A percentile compares a stretch with the other conserved stretches of the same genome.
phyloP scores from a whole-genome alignment of 1,139 yeast genomes.

The Meyerozyma elateridarum region DNA sequence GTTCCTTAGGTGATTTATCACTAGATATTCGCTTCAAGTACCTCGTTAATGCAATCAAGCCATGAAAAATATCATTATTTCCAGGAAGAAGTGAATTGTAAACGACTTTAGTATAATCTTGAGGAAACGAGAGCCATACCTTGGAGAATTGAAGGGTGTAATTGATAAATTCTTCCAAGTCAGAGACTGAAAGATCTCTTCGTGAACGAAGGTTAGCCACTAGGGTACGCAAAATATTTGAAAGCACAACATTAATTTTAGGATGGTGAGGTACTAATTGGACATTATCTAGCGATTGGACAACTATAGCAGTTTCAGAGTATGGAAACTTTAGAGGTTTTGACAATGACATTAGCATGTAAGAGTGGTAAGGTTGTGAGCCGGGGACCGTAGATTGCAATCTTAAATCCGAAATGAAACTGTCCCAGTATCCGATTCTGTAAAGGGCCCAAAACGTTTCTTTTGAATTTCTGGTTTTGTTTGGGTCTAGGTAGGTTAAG shows the following conservation, averaged over 20 bases:
- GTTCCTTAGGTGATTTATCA: constrained; percentile 4
- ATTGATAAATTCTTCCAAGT: constrained; percentile 10
- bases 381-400: constrained; percentile 10
- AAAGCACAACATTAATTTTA: constrained; percentile 10
- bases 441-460: constrained; percentile 27
- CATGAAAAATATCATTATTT: constrained; percentile 28
- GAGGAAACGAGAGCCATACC: constrained; percentile 26
- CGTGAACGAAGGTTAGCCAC: constrained; percentile 22
- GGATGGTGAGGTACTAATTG: constrained; percentile 9
- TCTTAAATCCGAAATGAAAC: constrained; percentile 15
- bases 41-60: constrained; percentile 13
- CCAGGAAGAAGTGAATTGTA: constrained; percentile 30
- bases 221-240: constrained; percentile 15
- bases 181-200: constrained; percentile 7
- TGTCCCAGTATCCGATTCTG: constrained; percentile 28
- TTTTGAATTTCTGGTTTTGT: constrained; percentile 9
- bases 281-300: not conserved
- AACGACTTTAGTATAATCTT: constrained; percentile 14
- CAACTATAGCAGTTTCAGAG: not conserved
- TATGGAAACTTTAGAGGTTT: constrained; percentile 1
- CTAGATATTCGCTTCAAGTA: constrained; percentile 9
- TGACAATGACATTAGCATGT: constrained; percentile 18
- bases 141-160: constrained; percentile 12
- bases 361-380: constrained; percentile 11
- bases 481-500: constrained; percentile 17